Percentiles rank a stretch among this genome's conserved stretches.
phyloP scores from a whole-genome alignment of 306 rosid genomes.

The Carpinus viminea region DNA sequence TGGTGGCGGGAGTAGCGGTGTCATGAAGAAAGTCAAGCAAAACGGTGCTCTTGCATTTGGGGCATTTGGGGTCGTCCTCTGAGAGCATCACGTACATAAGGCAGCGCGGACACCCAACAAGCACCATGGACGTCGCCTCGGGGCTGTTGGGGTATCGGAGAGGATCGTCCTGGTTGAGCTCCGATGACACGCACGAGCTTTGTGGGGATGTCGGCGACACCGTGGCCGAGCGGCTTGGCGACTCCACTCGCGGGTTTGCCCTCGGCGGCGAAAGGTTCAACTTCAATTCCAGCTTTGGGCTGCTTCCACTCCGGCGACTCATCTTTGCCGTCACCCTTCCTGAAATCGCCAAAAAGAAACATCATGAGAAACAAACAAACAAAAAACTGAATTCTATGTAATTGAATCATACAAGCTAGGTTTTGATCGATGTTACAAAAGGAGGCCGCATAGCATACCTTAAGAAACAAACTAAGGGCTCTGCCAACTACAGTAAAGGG shows the following conservation, averaged over 20 bases:
- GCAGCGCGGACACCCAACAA: slow-evolving; percentile 85
- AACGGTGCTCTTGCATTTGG: slow-evolving; percentile 91
- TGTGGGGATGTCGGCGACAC: slow-evolving; percentile 72
- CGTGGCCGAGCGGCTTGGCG: slow-evolving; percentile 62
- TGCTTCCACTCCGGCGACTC: slow-evolving; percentile 67
- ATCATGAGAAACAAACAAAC: not conserved
- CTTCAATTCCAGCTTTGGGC: slow-evolving; percentile 81
- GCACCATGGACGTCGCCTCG: slow-evolving; percentile 73
- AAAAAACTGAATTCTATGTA: not conserved
- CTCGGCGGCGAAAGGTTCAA: slow-evolving; percentile 87
- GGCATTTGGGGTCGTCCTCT: slow-evolving; percentile 78
- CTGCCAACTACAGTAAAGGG: not conserved
- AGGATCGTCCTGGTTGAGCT: slow-evolving; percentile 56
- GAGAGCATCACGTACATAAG: slow-evolving; percentile 94
- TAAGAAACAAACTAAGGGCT: not conserved
- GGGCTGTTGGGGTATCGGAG: slow-evolving; percentile 57
- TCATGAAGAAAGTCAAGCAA: slow-evolving; percentile 79
- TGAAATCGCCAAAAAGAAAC: not conserved
- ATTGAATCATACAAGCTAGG: not conserved
- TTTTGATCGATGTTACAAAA: not conserved
- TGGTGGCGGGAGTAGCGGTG: slow-evolving; percentile 30
- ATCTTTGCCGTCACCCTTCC: slow-evolving; percentile 30
- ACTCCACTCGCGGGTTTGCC: slow-evolving; percentile 41
- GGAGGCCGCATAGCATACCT: slow-evolving; percentile 9
- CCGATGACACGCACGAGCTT: slow-evolving; percentile 82